Conservation (phyloP, 148 eudicot genomes). For the Diospyros lotus region DNA sequence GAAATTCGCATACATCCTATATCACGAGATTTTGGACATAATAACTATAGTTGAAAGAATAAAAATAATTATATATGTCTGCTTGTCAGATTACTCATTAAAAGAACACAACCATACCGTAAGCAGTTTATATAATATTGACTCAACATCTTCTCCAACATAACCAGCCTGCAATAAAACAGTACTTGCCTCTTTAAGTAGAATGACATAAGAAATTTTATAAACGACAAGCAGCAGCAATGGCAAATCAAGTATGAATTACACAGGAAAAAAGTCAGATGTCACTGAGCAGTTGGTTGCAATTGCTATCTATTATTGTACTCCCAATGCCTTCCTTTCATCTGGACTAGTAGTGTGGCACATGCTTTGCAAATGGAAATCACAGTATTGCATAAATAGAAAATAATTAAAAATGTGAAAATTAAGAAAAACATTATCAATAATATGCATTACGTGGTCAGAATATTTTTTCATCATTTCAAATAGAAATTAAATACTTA, state of each 20-base stretch:
- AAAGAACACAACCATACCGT: constrained; percentile 41
- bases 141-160: constrained; percentile 96
- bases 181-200: constrained; percentile 6
- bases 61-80: not conserved
- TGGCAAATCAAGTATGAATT: constrained; percentile 3
- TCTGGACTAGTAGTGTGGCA: too few species aligned
- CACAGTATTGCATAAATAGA: too few species aligned
- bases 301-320: not conserved
- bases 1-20: not conserved
- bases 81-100: constrained; percentile 4
- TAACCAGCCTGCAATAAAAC: constrained; percentile 80
- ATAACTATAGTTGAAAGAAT: not conserved
- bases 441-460: too few species aligned
- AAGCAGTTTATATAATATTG: constrained; percentile 82
- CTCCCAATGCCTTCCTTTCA: not conserved
- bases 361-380: too few species aligned
- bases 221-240: not conserved
- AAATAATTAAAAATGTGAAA: too few species aligned
- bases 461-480: too few species aligned
- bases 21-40: not conserved
- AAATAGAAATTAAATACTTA: too few species aligned
- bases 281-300: not conserved
- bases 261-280: not conserved
- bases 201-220: not conserved
- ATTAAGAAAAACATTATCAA: too few species aligned